Conservation (phyloP, 1,284 basidiomycete genomes). For the Puccinia sorghi region DNA sequence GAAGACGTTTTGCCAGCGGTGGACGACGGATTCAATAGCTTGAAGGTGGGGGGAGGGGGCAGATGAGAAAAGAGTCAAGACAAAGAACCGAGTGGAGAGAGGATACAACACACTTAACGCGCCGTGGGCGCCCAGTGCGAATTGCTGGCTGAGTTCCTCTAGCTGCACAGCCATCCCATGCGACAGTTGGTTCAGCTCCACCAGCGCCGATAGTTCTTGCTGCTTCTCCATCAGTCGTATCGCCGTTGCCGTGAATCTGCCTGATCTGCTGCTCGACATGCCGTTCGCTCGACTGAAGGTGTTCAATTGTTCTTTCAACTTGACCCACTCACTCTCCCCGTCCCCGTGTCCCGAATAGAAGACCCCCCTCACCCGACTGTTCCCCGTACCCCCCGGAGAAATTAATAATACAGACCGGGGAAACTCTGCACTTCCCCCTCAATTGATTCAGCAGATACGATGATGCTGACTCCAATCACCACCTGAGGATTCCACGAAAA, state of each 20-base stretch:
- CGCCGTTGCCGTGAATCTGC: neutral
- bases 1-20: constrained; percentile 39
- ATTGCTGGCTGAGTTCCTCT: constrained; percentile 12
- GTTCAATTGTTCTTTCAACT: neutral
- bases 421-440: too few relatives aligned
- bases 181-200: constrained; percentile 20
- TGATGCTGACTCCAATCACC: too few relatives aligned
- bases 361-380: too few relatives aligned
- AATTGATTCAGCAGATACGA: too few relatives aligned
- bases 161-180: constrained; percentile 29
- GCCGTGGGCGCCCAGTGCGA: constrained; percentile 14
- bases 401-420: too few relatives aligned
- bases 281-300: neutral
- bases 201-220: constrained; percentile 11
- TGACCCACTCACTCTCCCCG: too few relatives aligned
- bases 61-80: neutral
- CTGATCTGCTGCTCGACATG: constrained; percentile 12
- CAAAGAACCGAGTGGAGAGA: neutral
- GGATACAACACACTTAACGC: neutral
- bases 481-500: constrained; percentile 50
- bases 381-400: too few relatives aligned
- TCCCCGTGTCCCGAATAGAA: neutral
- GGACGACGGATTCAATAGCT: constrained; percentile 37
- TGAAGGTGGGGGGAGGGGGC: neutral
- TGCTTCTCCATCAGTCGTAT: constrained; percentile 31